phyloP scores from a whole-genome alignment of 2,329 filamentous ascomycete species.

The Aspergillus intermedius region DNA sequence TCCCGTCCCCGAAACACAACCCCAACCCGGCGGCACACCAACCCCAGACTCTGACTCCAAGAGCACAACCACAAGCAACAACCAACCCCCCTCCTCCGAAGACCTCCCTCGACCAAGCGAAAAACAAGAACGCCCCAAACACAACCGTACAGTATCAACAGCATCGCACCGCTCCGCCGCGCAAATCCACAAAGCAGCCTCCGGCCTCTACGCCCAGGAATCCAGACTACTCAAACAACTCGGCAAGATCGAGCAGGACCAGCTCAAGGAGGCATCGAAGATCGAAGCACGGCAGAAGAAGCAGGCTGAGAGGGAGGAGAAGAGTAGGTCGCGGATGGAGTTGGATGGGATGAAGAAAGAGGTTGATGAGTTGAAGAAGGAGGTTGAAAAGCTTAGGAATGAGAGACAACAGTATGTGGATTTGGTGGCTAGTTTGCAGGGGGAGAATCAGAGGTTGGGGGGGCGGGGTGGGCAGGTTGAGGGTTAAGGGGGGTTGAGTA shows the following conservation, averaged over 20 bases:
- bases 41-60: slow-evolving; percentile 2
- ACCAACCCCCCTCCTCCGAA: slow-evolving; percentile 5
- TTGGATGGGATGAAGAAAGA: slow-evolving; percentile 44
- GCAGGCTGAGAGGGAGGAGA: slow-evolving; percentile 38
- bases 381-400: slow-evolving; percentile 41
- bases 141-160: slow-evolving; percentile 1
- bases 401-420: slow-evolving; percentile 46
- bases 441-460: slow-evolving; percentile 49
- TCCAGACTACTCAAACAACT: slow-evolving; percentile 33
- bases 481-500: neutral
- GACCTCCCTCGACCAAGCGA: neutral
- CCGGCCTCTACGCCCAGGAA: slow-evolving; percentile 26
- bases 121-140: slow-evolving; percentile 2
- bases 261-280: slow-evolving; percentile 36
- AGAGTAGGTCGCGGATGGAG: slow-evolving; percentile 34
- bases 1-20: neutral
- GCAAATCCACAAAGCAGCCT: slow-evolving; percentile 23
- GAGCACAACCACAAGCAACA: slow-evolving; percentile 16
- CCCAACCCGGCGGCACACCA: slow-evolving; percentile 6
- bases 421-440: slow-evolving; percentile 51
- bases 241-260: slow-evolving; percentile 37
- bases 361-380: slow-evolving; percentile 41
- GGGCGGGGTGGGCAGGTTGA: slow-evolving; percentile 8
- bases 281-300: slow-evolving; percentile 33
- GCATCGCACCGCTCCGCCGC: slow-evolving; percentile 15